Evolutionary conservation across 2,329 filamentous ascomycete genomes (phyloP), one percentile per base, ranked within the genome.

Genomic region (Emergomyces pasteurianus): DNA sequence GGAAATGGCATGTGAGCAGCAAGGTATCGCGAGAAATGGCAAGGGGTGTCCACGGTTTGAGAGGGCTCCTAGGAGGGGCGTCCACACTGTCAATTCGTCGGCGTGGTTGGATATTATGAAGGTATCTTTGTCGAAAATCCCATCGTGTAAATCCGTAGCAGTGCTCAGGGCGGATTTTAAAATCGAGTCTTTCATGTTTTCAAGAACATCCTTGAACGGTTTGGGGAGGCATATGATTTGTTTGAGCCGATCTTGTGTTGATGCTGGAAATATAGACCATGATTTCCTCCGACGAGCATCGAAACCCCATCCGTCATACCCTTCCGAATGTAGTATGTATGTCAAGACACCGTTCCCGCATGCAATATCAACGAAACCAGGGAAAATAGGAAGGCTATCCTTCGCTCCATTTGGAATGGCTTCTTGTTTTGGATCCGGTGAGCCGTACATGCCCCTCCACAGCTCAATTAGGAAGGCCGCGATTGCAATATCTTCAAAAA

Each of bases 61-160:
- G 1, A 90, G 77, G 7, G 84, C 83, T 0, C 90, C 92, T 47
- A 99, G 83, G 21, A 97, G 81, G 0, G 94, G 94, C 0, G 94
- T 97, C 94, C 94, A 99, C 0, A 90, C 85, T 0, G 94, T 99
- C 16, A 99, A 81, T 75, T 99, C 92, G 71, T 99, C 94, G 12
- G 92, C 92, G 72, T 99, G 94, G 70, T 99, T 99, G 56, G 91
- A 95, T 64, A 99, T 88, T 68, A 99, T 90, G 73, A 99, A 99
- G 0, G 90, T 95, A 34, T 85, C 84, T 18, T 74, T 71, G 0
- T 84, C 80, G 69, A 97, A 96, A 10, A 79, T 69, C 42, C 92
- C 94, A 63, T 71, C 68, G 53, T 75, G 58, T 9, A 46, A 3
- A 21, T 34, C 26, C 21, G 40, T 31, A 28, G 5, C 9, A 58